Evolutionary conservation across 1,139 yeast genomes (phyloP).

Genomic region (Geotrichum candidum): DNA sequence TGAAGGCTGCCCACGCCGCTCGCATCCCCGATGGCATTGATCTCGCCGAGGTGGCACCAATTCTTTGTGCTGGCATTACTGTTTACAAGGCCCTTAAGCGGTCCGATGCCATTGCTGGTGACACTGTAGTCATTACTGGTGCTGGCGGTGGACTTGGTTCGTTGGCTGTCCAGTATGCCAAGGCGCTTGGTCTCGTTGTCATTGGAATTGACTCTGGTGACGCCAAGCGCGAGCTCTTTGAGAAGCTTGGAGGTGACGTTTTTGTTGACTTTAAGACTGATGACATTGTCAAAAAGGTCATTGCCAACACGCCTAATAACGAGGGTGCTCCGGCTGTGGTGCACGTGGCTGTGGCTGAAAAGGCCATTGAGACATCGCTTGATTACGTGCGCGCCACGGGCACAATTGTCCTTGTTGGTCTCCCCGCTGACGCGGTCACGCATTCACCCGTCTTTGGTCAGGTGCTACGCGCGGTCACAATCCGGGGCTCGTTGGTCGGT

Average conservation of each 20-base stretch:
- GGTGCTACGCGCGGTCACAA: constrained; percentile 49
- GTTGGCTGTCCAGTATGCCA: constrained; percentile 66
- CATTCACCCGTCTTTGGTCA: constrained; percentile 50
- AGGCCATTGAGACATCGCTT: constrained; percentile 57
- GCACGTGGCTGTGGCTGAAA: constrained; percentile 65
- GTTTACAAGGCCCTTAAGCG: constrained; percentile 70
- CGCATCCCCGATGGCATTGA: constrained; percentile 60
- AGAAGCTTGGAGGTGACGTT: constrained; percentile 57
- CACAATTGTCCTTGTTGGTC: constrained; percentile 64
- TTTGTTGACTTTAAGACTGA: constrained; percentile 51
- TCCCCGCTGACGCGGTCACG: constrained; percentile 58
- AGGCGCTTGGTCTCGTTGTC: constrained; percentile 67
- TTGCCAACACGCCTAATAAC: constrained; percentile 45
- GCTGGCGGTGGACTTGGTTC: constrained; percentile 79
- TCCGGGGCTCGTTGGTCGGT: constrained; percentile 65
- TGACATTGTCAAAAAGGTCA: constrained; percentile 40
- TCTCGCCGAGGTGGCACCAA: constrained; percentile 64
- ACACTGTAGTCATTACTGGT: constrained; percentile 70
- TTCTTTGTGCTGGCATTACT: constrained; percentile 70
- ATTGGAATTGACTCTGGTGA: constrained; percentile 65
- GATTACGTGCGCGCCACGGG: constrained; percentile 62
- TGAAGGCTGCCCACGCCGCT: constrained; percentile 74
- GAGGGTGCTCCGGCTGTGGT: constrained; percentile 60
- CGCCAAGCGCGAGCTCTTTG: constrained; percentile 50
- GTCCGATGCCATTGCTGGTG: constrained; percentile 55